Conservation (phyloP, 768 basidiomycete species). For the Strobilomyces confusus region DNA sequence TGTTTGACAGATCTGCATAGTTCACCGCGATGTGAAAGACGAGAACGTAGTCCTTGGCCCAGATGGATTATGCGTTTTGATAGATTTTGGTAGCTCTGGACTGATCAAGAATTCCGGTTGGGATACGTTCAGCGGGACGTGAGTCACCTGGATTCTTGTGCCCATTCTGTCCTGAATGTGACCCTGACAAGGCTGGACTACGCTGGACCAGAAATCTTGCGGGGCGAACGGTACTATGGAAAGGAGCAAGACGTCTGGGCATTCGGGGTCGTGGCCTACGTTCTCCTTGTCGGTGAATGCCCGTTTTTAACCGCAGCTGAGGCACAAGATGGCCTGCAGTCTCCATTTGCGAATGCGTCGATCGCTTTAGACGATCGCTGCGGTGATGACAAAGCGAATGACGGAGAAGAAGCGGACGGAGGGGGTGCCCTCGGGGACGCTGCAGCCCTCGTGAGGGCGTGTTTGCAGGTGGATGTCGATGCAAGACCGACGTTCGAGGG, state of each 20-base stretch:
- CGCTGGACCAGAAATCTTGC: slow-evolving; percentile 93
- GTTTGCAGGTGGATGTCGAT: slow-evolving; percentile 73
- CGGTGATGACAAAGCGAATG: slow-evolving; percentile 63
- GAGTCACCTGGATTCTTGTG: slow-evolving; percentile 34
- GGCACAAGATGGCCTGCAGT: slow-evolving; percentile 78
- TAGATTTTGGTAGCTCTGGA: slow-evolving; percentile 95
- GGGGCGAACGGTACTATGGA: slow-evolving; percentile 91
- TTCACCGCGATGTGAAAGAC: slow-evolving; percentile 98
- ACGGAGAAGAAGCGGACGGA: slow-evolving; percentile 77
- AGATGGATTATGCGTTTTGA: slow-evolving; percentile 80
- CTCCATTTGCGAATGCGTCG: slow-evolving; percentile 71
- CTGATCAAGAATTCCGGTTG: slow-evolving; percentile 79
- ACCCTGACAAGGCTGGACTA: slow-evolving; percentile 68
- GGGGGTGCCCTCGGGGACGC: slow-evolving; percentile 85
- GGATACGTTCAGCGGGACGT: slow-evolving; percentile 94
- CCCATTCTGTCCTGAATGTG: slow-evolving; percentile 7
- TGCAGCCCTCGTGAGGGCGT: slow-evolving; percentile 76
- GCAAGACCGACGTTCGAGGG: slow-evolving; percentile 84
- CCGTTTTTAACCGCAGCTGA: slow-evolving; percentile 89
- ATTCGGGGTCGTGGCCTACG: slow-evolving; percentile 94
- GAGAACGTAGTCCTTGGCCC: slow-evolving; percentile 89
- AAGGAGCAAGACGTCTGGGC: slow-evolving; percentile 99
- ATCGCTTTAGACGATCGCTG: slow-evolving; percentile 80
- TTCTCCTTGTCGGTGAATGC: slow-evolving; percentile 88
- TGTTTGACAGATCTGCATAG: slow-evolving; percentile 34